phyloP scores from a whole-genome alignment of 768 basidiomycete species.

The Russula olivacea region DNA sequence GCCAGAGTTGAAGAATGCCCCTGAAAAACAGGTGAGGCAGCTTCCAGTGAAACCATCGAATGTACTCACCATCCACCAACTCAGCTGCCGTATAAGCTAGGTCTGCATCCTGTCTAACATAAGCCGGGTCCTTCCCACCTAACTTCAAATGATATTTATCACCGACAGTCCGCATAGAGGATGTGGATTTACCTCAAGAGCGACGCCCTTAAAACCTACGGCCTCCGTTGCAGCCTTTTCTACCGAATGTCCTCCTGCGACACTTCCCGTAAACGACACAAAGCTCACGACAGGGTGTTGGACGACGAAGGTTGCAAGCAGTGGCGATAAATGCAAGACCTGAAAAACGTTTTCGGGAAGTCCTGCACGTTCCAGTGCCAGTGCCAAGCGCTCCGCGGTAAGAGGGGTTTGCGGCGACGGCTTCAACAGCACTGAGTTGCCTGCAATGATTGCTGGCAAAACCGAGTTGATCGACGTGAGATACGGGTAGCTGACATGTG shows the following conservation, averaged over 20 bases:
- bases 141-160: conserved; percentile 46
- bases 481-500: conserved; percentile 66
- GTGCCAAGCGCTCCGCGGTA: conserved; percentile 72
- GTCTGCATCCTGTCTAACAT: conserved; percentile 84
- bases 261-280: conserved; percentile 88
- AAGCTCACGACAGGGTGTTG: conserved; percentile 67
- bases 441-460: conserved; percentile 84
- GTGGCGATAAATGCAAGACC: conserved; percentile 66
- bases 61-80: conserved; percentile 74
- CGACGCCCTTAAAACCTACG: conserved; percentile 78
- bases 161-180: not conserved
- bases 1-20: conserved; percentile 94
- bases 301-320: conserved; percentile 53
- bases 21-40: conserved; percentile 35
- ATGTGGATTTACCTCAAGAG: conserved; percentile 57
- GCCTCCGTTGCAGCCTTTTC: conserved; percentile 62
- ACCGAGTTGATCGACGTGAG: conserved; percentile 88
- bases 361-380: conserved; percentile 67
- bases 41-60: not conserved
- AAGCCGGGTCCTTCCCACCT: conserved; percentile 97
- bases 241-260: conserved; percentile 68
- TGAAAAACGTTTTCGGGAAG: conserved; percentile 71
- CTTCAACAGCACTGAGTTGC: conserved; percentile 88
- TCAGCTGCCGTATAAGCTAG: conserved; percentile 76
- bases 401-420: conserved; percentile 96